Conservation (phyloP, 345 rosid genomes). For the Clausena lansium region DNA sequence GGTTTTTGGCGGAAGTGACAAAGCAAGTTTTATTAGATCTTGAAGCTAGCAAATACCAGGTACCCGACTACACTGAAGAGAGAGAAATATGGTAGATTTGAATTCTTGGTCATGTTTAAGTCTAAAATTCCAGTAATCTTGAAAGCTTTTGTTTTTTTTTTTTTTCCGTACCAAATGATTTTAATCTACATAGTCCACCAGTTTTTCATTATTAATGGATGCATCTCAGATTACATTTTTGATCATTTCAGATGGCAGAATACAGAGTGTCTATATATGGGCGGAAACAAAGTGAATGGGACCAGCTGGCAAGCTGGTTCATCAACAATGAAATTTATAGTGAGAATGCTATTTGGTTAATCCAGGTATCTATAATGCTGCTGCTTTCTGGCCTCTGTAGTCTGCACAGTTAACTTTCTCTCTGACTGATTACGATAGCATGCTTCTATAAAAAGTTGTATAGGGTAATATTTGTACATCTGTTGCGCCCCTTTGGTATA, state of each 20-base stretch:
- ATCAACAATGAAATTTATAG: slow-evolving; percentile 49
- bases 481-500: not conserved
- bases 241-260: slow-evolving; percentile 44
- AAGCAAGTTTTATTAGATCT: slow-evolving; percentile 54
- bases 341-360: slow-evolving; percentile 54
- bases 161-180: not conserved
- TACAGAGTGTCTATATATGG: slow-evolving; percentile 54
- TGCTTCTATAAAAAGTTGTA: not conserved
- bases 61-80: not conserved
- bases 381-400: not conserved
- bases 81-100: not conserved
- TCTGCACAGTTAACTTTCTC: not conserved
- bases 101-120: not conserved
- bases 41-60: slow-evolving; percentile 59
- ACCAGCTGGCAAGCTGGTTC: slow-evolving; percentile 61
- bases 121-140: not conserved
- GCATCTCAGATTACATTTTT: not conserved
- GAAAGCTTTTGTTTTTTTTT: not conserved
- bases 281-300: slow-evolving; percentile 64
- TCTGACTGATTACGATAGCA: not conserved
- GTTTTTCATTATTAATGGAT: not conserved
- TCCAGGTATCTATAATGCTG: slow-evolving; percentile 35
- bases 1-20: slow-evolving; percentile 53
- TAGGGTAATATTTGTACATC: not conserved
- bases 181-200: not conserved